A percentile compares a stretch with the other conserved stretches of the same genome.
These are phyloP conservation scores for Colletotrichum kahawae DNA, from an alignment of 2,329 filamentous ascomycete species.

Conservation along the genomic window DNA sequence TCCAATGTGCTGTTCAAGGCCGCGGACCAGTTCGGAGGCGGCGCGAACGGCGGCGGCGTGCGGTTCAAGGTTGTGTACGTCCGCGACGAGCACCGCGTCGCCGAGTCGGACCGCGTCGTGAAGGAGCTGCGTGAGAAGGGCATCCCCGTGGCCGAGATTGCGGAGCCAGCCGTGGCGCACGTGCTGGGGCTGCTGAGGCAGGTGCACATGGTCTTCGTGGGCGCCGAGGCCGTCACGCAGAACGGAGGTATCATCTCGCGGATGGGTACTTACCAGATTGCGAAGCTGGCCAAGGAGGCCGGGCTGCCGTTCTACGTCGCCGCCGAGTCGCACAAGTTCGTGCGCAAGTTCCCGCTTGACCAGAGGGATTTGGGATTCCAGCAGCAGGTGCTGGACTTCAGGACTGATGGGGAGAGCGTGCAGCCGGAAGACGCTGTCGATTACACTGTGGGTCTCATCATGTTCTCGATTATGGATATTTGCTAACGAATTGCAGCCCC, in stretches of 20 bases:
- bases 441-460: slow-evolving; percentile 63
- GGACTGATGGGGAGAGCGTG: slow-evolving; percentile 53
- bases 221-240: slow-evolving; percentile 87
- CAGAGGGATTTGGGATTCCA: slow-evolving; percentile 82
- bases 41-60: slow-evolving; percentile 61
- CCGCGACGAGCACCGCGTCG: slow-evolving; percentile 56
- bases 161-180: slow-evolving; percentile 75
- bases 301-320: slow-evolving; percentile 88
- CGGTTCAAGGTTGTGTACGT: slow-evolving; percentile 86
- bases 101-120: slow-evolving; percentile 76
- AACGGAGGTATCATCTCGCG: slow-evolving; percentile 92
- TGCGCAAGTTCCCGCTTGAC: slow-evolving; percentile 81
- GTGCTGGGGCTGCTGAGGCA: slow-evolving; percentile 60
- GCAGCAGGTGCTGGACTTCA: slow-evolving; percentile 79
- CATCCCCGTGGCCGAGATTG: slow-evolving; percentile 74
- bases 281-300: slow-evolving; percentile 72
- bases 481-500: slow-evolving; percentile 54
- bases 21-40: slow-evolving; percentile 62
- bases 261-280: slow-evolving; percentile 86
- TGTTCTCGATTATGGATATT: not conserved
- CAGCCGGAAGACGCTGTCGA: slow-evolving; percentile 66
- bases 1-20: slow-evolving; percentile 77
- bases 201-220: slow-evolving; percentile 71
- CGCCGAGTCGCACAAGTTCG: slow-evolving; percentile 96
- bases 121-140: slow-evolving; percentile 72